Base-by-base conservation (phyloP, 2,329 filamentous ascomycete species). In the Daldinia sp. region DNA sequence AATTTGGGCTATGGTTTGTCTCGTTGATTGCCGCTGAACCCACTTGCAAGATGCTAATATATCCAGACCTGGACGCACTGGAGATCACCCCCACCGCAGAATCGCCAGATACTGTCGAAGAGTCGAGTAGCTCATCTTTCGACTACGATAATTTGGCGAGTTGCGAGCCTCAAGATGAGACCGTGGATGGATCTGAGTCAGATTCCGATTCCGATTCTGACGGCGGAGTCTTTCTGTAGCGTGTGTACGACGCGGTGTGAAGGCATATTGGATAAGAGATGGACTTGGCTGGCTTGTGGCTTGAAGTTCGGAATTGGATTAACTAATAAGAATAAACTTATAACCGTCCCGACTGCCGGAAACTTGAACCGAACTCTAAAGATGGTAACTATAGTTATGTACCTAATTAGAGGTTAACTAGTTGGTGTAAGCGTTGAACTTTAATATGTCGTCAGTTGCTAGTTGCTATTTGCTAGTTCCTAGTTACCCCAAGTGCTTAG, bases 171-270 rank as follows among this genome's bases (percentile, higher is more conserved):
- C 49, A 19, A 23, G 43, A 43, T 17, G 70, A 74, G 19, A 75
- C 74, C 0, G 6, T 19, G n/a, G 1, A 10, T 5, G 50, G 29
- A 9, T 11, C 32, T n/a, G 71, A 73, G 6, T 75, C 74, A 0
- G 79, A 81, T 25, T 62, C 59, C 2, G 53, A 51, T 10, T 51
- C 29, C 8, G 51, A 53, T 15, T 61, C 48, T 52, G 23, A 32
- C 15, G 47, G 59, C 3, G 59, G 59, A n/a, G 53, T 15, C 2
- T 39, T 15, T 35, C 47, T 51, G 13, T 56, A 50, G 29, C 32
- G 49, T 32, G 25, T 27, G 10, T 4, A 27, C 11, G 39, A 45
- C 21, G 21, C 21, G 3, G 3, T 27, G 11, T 27, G 21, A 25
- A n/a, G n/a, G n/a, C n/a, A n/a, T n/a, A n/a, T n/a, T n/a, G n/a